phyloP scores from a whole-genome alignment of 1,284 basidiomycete species.

The Cryptococcus hybrid region DNA sequence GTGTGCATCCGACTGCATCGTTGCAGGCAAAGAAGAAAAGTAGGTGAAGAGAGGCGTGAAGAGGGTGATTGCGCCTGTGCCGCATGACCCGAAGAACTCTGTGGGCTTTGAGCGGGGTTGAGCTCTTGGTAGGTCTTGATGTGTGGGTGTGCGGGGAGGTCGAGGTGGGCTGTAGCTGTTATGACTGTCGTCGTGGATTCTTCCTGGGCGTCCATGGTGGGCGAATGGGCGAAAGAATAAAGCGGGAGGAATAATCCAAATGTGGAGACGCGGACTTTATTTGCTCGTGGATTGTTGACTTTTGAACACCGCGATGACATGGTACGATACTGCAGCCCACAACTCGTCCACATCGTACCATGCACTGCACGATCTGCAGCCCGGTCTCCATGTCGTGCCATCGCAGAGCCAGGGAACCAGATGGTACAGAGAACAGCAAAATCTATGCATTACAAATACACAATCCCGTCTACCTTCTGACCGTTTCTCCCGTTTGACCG shows the following conservation, averaged over 20 bases:
- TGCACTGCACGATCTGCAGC: too few species aligned
- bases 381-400: too few species aligned
- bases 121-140: slow-evolving; percentile 46
- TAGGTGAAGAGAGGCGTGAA: slow-evolving; percentile 74
- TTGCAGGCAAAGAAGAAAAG: slow-evolving; percentile 83
- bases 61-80: slow-evolving; percentile 70
- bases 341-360: too few species aligned
- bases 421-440: too few species aligned
- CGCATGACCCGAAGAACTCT: slow-evolving; percentile 84
- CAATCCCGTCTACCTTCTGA: not conserved
- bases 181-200: slow-evolving; percentile 40
- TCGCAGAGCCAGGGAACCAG: too few species aligned
- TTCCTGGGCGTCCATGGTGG: not conserved
- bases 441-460: not conserved
- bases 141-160: slow-evolving; percentile 40
- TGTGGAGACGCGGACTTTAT: too few species aligned
- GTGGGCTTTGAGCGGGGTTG: slow-evolving; percentile 57
- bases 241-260: not conserved
- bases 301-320: too few species aligned
- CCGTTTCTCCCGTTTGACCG: not conserved
- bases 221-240: not conserved
- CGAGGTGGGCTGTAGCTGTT: slow-evolving; percentile 43
- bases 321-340: too few species aligned
- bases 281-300: too few species aligned
- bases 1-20: slow-evolving; percentile 70